A percentile compares a stretch with the other conserved stretches of the same genome.
These are phyloP conservation scores for Phycomyces blakesleeanus DNA, from an alignment of 192 early-diverging fungal species.

Conservation along the genomic window DNA sequence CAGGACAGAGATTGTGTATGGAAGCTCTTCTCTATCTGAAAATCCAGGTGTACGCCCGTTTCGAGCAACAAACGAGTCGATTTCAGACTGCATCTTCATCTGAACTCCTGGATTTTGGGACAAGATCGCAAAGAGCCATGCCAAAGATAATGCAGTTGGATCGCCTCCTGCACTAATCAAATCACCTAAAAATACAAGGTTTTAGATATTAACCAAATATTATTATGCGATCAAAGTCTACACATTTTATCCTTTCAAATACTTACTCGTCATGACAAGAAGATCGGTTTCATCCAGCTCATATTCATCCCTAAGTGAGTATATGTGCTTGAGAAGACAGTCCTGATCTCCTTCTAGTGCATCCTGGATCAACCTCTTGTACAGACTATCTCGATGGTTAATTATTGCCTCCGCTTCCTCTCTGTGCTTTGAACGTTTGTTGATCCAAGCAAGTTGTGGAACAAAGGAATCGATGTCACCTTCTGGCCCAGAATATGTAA, in stretches of 20 bases:
- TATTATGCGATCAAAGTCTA: neutral
- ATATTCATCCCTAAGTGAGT: neutral
- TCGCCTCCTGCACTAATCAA: slow-evolving; percentile 5
- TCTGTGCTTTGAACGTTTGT: neutral
- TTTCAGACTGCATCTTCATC: slow-evolving; percentile 6
- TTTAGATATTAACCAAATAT: neutral
- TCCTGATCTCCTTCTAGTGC: neutral
- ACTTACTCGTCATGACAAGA: neutral
- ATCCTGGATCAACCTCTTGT: neutral
- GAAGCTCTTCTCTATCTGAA: slow-evolving; percentile 3
- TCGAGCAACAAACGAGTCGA: slow-evolving; percentile 2
- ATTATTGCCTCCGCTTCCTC: neutral
- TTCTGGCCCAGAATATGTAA: neutral
- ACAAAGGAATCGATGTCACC: neutral
- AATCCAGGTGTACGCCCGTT: neutral
- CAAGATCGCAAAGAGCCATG: slow-evolving; percentile 11
- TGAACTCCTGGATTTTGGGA: slow-evolving; percentile 21
- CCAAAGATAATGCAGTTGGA: slow-evolving; percentile 3
- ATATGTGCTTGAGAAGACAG: neutral
- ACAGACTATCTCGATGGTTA: neutral
- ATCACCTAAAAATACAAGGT: slow-evolving; percentile 3
- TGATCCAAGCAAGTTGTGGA: neutral
- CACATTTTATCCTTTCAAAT: neutral
- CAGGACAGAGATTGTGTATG: slow-evolving; percentile 17
- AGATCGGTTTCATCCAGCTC: neutral